Evolutionary conservation across 257 asterid species (phyloP).

Genomic region (Craterostigma plantagineum): DNA sequence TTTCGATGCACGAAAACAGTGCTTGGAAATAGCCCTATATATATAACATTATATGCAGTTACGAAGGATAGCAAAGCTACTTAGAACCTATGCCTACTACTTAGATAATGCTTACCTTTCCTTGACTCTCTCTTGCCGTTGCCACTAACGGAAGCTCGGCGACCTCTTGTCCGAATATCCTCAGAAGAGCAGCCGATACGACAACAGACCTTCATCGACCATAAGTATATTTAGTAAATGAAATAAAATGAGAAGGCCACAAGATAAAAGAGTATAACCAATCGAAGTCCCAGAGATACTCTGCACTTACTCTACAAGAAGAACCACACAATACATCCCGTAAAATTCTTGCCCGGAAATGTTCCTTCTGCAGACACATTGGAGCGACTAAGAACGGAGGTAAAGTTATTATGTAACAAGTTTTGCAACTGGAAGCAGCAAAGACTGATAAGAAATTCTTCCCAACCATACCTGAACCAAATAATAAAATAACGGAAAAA

Average conservation of each 20-base stretch:
- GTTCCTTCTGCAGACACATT: conserved; percentile 62
- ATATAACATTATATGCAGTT: too few relatives aligned
- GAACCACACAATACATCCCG: conserved; percentile 89
- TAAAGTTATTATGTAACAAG: too few relatives aligned
- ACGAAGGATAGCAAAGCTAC: too few relatives aligned
- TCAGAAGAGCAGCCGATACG: conserved; percentile 89
- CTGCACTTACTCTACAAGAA: conserved; percentile 61
- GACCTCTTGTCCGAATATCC: conserved; percentile 78
- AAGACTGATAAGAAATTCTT: background rate
- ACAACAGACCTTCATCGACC: conserved; percentile 54
- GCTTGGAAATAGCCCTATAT: conserved; percentile 86
- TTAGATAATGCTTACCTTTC: conserved; percentile 77
- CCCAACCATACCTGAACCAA: background rate
- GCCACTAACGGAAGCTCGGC: conserved; percentile 99
- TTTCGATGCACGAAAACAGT: conserved; percentile 69
- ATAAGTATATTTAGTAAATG: too few relatives aligned
- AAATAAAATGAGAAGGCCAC: too few relatives aligned
- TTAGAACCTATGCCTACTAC: too few relatives aligned
- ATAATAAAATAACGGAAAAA: too few relatives aligned
- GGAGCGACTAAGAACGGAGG: background rate
- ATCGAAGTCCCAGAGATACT: background rate
- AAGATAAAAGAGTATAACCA: background rate
- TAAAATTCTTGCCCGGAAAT: conserved; percentile 97
- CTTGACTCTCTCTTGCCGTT: conserved; percentile 69
- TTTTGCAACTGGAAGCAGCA: too few relatives aligned